Evolutionary conservation across 495 filamentous ascomycete genomes (phyloP).

Genomic region (Physcia stellaris): DNA sequence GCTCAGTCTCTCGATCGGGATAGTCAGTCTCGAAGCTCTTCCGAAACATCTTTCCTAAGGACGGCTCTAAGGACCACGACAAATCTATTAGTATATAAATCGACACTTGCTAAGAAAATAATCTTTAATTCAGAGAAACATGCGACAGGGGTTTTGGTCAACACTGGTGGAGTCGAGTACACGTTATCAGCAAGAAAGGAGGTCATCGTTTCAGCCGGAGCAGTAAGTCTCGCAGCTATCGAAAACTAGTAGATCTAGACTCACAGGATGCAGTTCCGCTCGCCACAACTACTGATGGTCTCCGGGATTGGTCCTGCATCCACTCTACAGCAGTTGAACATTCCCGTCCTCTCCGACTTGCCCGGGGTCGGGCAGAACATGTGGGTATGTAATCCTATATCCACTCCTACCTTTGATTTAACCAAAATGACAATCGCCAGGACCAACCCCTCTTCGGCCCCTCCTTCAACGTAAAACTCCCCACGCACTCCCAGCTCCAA

Average conservation of each 20-base stretch:
- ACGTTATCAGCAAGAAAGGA: conserved; percentile 27
- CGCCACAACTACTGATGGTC: conserved; percentile 33
- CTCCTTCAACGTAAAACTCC: neutral
- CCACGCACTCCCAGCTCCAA: neutral
- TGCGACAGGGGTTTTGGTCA: conserved; percentile 25
- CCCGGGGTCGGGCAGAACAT: conserved; percentile 20
- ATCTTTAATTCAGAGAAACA: conserved; percentile 15
- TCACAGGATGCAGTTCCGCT: conserved; percentile 19
- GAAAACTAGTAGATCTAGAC: neutral
- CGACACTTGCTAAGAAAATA: conserved; percentile 15
- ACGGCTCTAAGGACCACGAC: neutral
- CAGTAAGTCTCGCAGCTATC: neutral
- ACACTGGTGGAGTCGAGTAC: conserved; percentile 14
- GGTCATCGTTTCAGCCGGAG: conserved; percentile 32
- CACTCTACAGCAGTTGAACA: conserved; percentile 16
- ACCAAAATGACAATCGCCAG: no score
- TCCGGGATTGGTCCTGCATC: conserved; percentile 26
- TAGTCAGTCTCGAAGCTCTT: conserved; percentile 6
- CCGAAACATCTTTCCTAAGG: conserved; percentile 19
- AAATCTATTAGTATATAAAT: conserved; percentile 10
- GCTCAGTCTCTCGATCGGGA: conserved; percentile 14
- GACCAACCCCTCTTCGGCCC: conserved; percentile 21
- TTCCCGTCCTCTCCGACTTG: conserved; percentile 16
- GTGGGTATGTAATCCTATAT: no score
- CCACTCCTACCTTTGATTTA: no score